These are phyloP conservation scores for Suillus ampliporus DNA, from an alignment of 768 basidiomycete genomes.

Conservation along the genomic window DNA sequence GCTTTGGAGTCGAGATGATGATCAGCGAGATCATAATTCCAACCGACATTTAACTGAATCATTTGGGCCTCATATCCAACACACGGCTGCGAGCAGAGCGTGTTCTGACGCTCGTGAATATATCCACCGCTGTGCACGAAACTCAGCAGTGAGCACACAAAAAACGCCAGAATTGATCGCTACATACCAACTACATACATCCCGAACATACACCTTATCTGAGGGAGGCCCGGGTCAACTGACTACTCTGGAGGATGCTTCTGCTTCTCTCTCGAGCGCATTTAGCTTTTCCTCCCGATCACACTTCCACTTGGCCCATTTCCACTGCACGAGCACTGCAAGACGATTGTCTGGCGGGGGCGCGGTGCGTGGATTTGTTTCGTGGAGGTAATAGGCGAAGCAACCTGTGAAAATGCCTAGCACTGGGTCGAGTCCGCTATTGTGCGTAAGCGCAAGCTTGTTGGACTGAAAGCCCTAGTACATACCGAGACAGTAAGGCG, in stretches of 20 bases:
- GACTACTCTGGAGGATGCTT: not conserved
- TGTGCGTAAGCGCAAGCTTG: slow-evolving; percentile 10
- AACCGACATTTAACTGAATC: no score
- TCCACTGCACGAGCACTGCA: slow-evolving; percentile 65
- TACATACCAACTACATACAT: slow-evolving; percentile 1
- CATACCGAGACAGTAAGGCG: slow-evolving; percentile 39
- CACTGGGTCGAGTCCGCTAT: slow-evolving; percentile 70
- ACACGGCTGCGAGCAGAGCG: not conserved
- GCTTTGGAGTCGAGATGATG: not conserved
- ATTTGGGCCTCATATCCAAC: not conserved
- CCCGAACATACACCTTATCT: not conserved
- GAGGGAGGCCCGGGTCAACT: not conserved
- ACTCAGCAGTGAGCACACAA: not conserved
- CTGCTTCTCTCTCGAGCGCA: slow-evolving; percentile 12
- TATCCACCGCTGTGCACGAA: not conserved
- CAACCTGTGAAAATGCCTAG: slow-evolving; percentile 80
- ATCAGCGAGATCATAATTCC: no score
- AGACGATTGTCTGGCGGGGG: slow-evolving; percentile 62
- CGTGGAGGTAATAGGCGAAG: slow-evolving; percentile 80
- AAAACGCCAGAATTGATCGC: not conserved
- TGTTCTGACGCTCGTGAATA: not conserved
- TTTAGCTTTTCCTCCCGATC: slow-evolving; percentile 20
- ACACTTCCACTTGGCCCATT: slow-evolving; percentile 52
- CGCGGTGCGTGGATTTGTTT: slow-evolving; percentile 78
- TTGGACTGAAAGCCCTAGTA: not conserved